Evolutionary conservation across 2,329 filamentous ascomycete species (phyloP), one percentile per base, ranked within the genome.

Genomic region (Trichoderma endophyticum): DNA sequence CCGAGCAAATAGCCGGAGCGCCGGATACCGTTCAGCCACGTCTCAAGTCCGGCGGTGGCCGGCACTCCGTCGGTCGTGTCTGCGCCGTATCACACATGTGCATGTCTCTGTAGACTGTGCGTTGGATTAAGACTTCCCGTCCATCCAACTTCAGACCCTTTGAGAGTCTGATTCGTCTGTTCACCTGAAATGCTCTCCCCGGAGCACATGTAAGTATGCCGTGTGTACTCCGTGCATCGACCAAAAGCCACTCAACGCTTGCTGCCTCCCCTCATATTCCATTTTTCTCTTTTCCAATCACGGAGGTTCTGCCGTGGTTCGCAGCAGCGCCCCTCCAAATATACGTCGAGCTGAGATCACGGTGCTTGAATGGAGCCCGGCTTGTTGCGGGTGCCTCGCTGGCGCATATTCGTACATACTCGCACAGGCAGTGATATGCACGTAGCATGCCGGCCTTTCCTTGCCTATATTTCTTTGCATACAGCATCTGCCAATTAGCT

Each of bases 1-100:
- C 70, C 70, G 70, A 72, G n/a, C 14, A 32, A 67, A 66, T 64
- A 51, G 57, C 62, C 70, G 70, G 70, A 62, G 70, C 70, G 51
- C 70, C 70, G 70, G 62, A 15, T 34, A 28, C 51, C 62, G 54
- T 59, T 59, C 61, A 65, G 39, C 61, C 67, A 67, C 30, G 43
- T 60, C 65, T 21, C 56, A 51, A 70, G 59, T 36, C 57, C 57
- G 67, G 57, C 59, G 59, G 67, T 64, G 59, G 60, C 69, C 69
- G 70, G 64, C 39, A 51, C 57, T 56, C 63, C 56, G 56, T 68
- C 56, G 60, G 68, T 28, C 21, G n/a, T 51, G 30, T 56, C 64
- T 39, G 48, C 64, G 18, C 48, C 64, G 64, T 43, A 36, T 57
- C 54, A 39, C 64, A 21, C 18, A 51, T 67, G 21, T 21, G 21